A percentile compares a stretch with the other conserved stretches of the same genome.
These are phyloP conservation scores for Coniosporium apollinis DNA, from an alignment of 495 filamentous ascomycete genomes.

Conservation along the genomic window DNA sequence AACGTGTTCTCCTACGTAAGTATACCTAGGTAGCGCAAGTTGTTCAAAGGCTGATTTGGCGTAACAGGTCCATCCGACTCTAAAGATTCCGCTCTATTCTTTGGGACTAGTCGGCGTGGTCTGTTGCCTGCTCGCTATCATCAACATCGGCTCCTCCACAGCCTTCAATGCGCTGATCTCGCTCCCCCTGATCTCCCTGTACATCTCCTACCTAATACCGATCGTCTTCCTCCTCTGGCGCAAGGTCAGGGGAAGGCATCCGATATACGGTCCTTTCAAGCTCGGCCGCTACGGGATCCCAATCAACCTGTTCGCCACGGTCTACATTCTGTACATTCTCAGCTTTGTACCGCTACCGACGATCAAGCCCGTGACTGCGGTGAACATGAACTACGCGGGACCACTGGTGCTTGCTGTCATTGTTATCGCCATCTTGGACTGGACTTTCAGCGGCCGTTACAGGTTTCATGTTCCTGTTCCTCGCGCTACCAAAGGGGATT, in stretches of 20 bases:
- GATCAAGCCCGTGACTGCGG: slow-evolving; percentile 5
- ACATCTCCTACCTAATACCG: slow-evolving; percentile 18
- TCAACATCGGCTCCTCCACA: slow-evolving; percentile 14
- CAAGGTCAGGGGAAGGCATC: slow-evolving; percentile 25
- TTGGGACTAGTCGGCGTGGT: slow-evolving; percentile 12
- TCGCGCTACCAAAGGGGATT: no score
- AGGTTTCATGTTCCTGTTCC: background rate
- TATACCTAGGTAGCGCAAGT: no score
- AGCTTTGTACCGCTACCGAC: slow-evolving; percentile 8
- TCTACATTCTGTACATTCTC: slow-evolving; percentile 7
- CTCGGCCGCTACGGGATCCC: slow-evolving; percentile 27
- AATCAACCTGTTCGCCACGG: slow-evolving; percentile 28
- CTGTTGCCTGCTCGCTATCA: slow-evolving; percentile 21
- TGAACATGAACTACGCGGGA: slow-evolving; percentile 12
- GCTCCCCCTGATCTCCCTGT: slow-evolving; percentile 10
- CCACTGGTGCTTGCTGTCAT: slow-evolving; percentile 2
- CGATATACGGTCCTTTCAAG: slow-evolving; percentile 23
- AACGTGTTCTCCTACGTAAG: slow-evolving; percentile 14
- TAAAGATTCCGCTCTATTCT: slow-evolving; percentile 10
- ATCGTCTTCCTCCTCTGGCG: slow-evolving; percentile 31
- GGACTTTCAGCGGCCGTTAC: background rate
- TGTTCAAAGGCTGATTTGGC: background rate
- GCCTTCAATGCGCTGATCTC: slow-evolving; percentile 19
- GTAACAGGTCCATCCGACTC: slow-evolving; percentile 18
- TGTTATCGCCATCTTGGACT: slow-evolving; percentile 1